Base-by-base conservation (phyloP, 192 early-diverging fungal genomes). In the Hyaloraphidium curvatum region DNA sequence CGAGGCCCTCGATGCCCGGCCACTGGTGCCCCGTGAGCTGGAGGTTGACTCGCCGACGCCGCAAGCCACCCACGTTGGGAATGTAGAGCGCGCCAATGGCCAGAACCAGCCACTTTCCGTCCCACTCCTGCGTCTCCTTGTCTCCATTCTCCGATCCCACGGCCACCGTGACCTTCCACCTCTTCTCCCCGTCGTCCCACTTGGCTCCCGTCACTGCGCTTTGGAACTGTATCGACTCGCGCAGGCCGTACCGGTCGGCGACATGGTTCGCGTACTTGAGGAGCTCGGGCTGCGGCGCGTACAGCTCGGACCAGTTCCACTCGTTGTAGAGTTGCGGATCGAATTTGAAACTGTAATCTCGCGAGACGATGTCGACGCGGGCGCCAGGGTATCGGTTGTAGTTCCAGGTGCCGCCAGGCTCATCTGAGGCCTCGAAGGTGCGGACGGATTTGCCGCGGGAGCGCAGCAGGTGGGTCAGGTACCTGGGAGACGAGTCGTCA, bases 381-480 rank as follows among this genome's bases (percentile, higher is more conserved):
- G 43, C 43, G 11, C 43, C 43, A 21, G 43, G 43, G 43, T 48
- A 48, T 25, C 43, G 43, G 25, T 48, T 48, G 17, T 25, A 48
- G 25, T 48, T 48, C 43, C 43, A 48, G 23, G 43, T 48, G 25
- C 43, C 43, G 11, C 43, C 43, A 5, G 43, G 43, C 23, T 48
- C 14, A 25, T 48, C 43, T 22, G 43, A 48, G 25, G 43, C 43
- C 23, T 48, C 43, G 25, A 48, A 48, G 5, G 43, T 25, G 19
- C 43, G 43, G 14, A 25, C 25, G 17, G 14, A 22, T 14, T 48
- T 22, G 14, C 43, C 43, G 7, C 14, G 43, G 43, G 14, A 22
- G 43, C 25, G 43, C 14, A 48, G 43, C 7, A 48, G 43, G 25
- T 48, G 43, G 23, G 17, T 48, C 25, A 22, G 43, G 23, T 48